These are phyloP conservation scores for Fragilaria crotonensis DNA, from an alignment of 108 stramenopile genomes.

Conservation along the genomic window DNA sequence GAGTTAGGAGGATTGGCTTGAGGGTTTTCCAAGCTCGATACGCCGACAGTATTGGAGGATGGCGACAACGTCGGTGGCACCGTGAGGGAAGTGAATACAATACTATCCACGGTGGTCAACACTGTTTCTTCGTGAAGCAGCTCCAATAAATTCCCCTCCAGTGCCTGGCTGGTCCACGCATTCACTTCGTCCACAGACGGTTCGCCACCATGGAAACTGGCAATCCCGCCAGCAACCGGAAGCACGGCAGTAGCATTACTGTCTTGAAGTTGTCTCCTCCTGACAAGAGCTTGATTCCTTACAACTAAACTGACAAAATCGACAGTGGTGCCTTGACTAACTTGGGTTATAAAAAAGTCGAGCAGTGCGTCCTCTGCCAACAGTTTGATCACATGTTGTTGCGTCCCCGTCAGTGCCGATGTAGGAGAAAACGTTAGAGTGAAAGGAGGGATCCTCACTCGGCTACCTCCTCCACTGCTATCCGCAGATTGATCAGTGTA, in stretches of 20 bases:
- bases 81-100: not conserved
- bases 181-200: not conserved
- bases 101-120: not conserved
- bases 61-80: not conserved
- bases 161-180: not conserved
- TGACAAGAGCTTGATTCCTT: not conserved
- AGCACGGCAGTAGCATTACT: not conserved
- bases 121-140: not conserved
- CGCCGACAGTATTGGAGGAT: too few relatives aligned
- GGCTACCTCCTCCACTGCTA: too few relatives aligned
- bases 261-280: not conserved
- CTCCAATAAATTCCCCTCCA: not conserved
- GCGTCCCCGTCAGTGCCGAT: not conserved
- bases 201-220: not conserved
- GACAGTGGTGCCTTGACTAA: not conserved
- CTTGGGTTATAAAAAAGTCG: not conserved
- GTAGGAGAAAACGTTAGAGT: not conserved
- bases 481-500: too few relatives aligned
- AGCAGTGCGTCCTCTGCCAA: not conserved
- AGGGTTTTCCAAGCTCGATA: too few relatives aligned
- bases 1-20: too few relatives aligned
- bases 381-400: not conserved
- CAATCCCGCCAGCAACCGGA: not conserved
- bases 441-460: constrained; percentile 1
- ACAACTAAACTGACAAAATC: not conserved